Evolutionary conservation across 2,329 filamentous ascomycete genomes (phyloP), one percentile per base, ranked within the genome.

Genomic region (Ophiosphaerella herpotricha): DNA sequence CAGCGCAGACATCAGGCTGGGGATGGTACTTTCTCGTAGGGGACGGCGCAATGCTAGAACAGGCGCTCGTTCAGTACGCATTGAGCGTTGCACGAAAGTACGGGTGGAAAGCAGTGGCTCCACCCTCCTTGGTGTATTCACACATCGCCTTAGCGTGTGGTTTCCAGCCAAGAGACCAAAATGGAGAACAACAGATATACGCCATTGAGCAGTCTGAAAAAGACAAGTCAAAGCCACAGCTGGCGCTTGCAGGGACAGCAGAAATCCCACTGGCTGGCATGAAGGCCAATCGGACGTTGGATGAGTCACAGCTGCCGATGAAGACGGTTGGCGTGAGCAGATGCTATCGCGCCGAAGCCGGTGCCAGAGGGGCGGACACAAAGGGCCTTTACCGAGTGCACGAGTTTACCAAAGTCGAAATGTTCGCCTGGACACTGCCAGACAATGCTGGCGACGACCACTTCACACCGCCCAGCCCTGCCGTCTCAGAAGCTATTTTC

Each of bases 21-120:
- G 94, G 94, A 1, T 99, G 91, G 90, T 99, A 99, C 77, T 97
- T 91, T 74, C 84, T 99, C 9, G 80, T 90, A n/a, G 90, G 93
- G 68, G 92, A 96, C 67, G 94, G 86, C 7, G 92, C 92, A 0
- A 84, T 94, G 71, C 82, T 99, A n/a, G 94, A 99, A 75, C 93
- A 97, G 70, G 94, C 94, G 0, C 82, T 99, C 3, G 78, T 97
- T 11, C 88, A 93, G 71, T 97, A 95, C 72, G 87, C 94, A 0
- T 80, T 97, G 3, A 80, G 82, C 8, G 83, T 89, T 1, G 89
- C 90, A 7, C 84, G 86, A 48, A 82, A 81, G 41, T 81, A 84
- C 57, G 90, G 90, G 43, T 99, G 91, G 90, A 84, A 80, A 34
- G 82, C 87, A 50, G 89, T 95, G 7, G 85, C 89, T 5, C 93